phyloP scores from a whole-genome alignment of 352 stramenopile species.

The Phytophthora nicotianae region DNA sequence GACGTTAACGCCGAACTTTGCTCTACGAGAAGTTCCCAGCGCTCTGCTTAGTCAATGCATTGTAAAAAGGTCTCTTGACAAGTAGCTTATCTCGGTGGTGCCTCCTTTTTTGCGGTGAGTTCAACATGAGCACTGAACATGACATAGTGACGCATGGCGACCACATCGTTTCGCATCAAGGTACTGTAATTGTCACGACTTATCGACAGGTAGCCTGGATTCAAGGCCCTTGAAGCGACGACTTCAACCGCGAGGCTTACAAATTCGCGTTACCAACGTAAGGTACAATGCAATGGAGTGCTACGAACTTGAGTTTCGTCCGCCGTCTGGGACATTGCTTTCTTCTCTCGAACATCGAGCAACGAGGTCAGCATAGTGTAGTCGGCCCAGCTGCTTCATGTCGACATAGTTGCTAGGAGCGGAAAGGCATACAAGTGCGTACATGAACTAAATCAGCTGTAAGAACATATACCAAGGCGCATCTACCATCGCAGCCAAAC shows the following conservation, averaged over 20 bases:
- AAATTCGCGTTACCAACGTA: conserved; percentile 16
- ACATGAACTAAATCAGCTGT: background rate
- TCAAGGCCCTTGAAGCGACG: conserved; percentile 12
- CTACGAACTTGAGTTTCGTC: conserved; percentile 7
- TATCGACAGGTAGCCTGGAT: too few species aligned
- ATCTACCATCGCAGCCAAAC: conserved; percentile 1
- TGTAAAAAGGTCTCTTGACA: too few species aligned
- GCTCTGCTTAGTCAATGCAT: too few species aligned
- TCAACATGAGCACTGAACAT: background rate
- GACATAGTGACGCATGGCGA: conserved; percentile 3
- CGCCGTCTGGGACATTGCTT: conserved; percentile 3
- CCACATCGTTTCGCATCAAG: background rate
- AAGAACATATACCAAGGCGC: background rate
- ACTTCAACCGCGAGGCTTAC: conserved; percentile 16
- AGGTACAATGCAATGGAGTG: background rate
- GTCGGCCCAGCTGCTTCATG: conserved; percentile 10
- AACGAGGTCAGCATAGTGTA: background rate
- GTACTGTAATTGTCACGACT: background rate
- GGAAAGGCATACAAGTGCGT: too few species aligned
- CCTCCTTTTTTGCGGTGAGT: background rate
- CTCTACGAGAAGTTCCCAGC: too few species aligned
- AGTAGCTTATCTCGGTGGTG: background rate
- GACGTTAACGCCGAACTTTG: too few species aligned
- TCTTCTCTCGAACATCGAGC: conserved; percentile 1
- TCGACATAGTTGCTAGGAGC: too few species aligned